phyloP scores from a whole-genome alignment of 257 asterid genomes.

The Thymus quinquecostatus region DNA sequence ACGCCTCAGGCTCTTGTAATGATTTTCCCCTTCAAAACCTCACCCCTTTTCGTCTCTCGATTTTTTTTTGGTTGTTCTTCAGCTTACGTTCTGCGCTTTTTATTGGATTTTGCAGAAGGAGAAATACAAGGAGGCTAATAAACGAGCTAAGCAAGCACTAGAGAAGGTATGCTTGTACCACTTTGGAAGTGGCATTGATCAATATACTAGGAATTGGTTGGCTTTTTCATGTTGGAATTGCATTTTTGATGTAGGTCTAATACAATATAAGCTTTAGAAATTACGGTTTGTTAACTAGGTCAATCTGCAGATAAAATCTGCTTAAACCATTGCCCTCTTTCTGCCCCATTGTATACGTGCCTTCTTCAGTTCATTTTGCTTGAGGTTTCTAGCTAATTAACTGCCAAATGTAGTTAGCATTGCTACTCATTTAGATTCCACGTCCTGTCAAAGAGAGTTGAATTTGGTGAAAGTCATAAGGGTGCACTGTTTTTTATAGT shows the following conservation, averaged over 20 bases:
- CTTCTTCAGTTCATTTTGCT: neutral
- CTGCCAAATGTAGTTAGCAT: neutral
- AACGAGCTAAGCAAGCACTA: conserved; percentile 85
- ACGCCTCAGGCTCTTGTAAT: conserved; percentile 77
- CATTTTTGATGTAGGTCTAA: neutral
- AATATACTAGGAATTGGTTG: neutral
- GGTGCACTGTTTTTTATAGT: neutral
- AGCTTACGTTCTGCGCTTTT: conserved; percentile 3
- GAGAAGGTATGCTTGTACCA: conserved; percentile 63
- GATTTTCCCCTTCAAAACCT: neutral
- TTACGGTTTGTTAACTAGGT: neutral
- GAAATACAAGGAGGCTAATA: conserved; percentile 77
- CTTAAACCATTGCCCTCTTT: neutral
- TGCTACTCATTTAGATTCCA: neutral
- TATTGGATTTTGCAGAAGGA: conserved; percentile 58
- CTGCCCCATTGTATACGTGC: neutral
- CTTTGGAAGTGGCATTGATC: neutral
- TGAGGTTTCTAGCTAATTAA: neutral
- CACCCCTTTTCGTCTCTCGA: neutral
- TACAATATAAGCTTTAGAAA: neutral
- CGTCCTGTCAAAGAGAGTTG: neutral
- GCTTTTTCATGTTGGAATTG: neutral
- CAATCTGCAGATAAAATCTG: conserved; percentile 9
- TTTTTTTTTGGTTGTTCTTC: conserved; percentile 1
- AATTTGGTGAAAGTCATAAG: neutral